Percentiles rank a stretch among this genome's conserved stretches.
Conservation (phyloP, 2,329 filamentous ascomycete genomes). For the Atkinsonella texensis region DNA sequence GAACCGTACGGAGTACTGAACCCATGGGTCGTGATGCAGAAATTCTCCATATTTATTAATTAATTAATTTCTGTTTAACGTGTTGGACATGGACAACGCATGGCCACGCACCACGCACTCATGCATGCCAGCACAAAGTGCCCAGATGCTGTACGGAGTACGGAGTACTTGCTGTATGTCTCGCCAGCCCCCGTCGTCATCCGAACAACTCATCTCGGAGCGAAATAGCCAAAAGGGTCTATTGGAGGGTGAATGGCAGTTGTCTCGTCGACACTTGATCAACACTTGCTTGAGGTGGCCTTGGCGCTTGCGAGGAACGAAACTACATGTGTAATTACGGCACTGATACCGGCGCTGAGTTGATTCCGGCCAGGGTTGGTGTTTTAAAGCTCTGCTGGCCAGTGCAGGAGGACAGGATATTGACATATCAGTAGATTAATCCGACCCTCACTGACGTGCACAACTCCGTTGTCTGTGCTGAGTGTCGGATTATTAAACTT, state of each 20-base stretch:
- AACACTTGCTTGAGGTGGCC: background rate
- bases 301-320: too few species aligned
- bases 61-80: background rate
- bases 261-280: background rate
- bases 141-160: constrained; percentile 4
- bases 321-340: constrained; percentile 1
- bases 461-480: too few species aligned
- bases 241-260: background rate
- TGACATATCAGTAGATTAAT: too few species aligned
- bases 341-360: constrained; percentile 1
- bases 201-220: background rate
- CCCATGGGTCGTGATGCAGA: background rate
- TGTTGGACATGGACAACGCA: constrained; percentile 14
- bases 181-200: constrained; percentile 3
- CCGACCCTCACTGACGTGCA: too few species aligned
- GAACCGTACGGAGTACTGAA: too few species aligned
- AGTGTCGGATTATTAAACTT: too few species aligned
- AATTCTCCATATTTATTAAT: background rate
- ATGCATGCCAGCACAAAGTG: constrained; percentile 16
- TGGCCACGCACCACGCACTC: constrained; percentile 18
- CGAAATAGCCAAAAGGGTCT: background rate
- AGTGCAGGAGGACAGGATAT: background rate
- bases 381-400: background rate
- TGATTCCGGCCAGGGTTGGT: background rate
- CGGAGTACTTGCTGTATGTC: background rate